phyloP scores from a whole-genome alignment of 2,329 filamentous ascomycete species.

The Pseudogymnoascus sp. region DNA sequence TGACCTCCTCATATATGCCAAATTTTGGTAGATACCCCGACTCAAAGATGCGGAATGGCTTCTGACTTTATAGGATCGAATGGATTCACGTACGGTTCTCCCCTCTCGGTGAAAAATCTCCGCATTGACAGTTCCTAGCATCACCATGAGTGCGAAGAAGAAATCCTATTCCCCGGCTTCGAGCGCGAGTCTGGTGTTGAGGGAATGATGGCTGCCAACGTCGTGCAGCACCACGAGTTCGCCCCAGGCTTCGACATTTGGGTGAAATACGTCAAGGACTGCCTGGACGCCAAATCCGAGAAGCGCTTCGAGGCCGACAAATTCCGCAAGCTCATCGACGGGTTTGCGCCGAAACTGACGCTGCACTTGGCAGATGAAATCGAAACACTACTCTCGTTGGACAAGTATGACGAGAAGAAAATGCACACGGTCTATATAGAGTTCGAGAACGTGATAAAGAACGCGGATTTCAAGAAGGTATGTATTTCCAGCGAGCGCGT shows the following conservation, averaged over 20 bases:
- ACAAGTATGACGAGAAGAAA: constrained; percentile 28
- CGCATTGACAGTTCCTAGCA: constrained; percentile 29
- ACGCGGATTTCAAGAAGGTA: neutral
- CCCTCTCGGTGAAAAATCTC: constrained; percentile 22
- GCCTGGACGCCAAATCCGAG: constrained; percentile 20
- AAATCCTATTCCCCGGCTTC: constrained; percentile 32
- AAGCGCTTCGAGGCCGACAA: constrained; percentile 28
- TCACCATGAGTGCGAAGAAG: constrained; percentile 36
- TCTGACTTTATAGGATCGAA: neutral
- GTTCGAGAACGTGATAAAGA: neutral
- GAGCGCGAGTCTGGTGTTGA: constrained; percentile 29
- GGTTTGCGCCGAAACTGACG: constrained; percentile 30
- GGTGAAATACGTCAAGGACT: constrained; percentile 27
- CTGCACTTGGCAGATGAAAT: constrained; percentile 36
- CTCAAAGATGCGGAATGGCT: neutral
- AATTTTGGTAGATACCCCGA: neutral
- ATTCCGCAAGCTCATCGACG: constrained; percentile 29
- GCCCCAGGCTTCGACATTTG: constrained; percentile 30
- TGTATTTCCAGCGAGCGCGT: neutral
- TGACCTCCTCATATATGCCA: constrained; percentile 23
- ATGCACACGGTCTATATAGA: neutral
- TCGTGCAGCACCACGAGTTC: constrained; percentile 36
- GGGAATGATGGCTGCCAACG: constrained; percentile 35
- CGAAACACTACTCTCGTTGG: constrained; percentile 29
- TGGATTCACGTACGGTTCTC: neutral